Evolutionary conservation across 345 rosid genomes (phyloP), one percentile per base, ranked within the genome.

Genomic region (Boechera divaricarpa): DNA sequence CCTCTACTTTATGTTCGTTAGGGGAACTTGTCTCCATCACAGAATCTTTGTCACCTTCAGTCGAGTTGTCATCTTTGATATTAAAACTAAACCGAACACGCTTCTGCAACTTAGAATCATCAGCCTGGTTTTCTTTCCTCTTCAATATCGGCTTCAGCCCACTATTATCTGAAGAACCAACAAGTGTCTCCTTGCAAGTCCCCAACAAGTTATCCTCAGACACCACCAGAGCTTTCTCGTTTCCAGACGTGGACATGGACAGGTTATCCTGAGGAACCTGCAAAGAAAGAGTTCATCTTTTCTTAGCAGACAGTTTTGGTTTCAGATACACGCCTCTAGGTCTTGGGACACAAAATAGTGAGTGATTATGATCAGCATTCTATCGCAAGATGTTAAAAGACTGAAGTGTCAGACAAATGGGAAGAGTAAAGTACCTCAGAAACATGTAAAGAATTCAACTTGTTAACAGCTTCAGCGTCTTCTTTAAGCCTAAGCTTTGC

Each of bases 1-100:
- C 80, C 63, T 77, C 51, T n/a, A 57, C 79, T 54, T 28, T 21
- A 28, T 31, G 15, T 42, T 77, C 83, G 13, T 71, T 56, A 0
- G 74, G 67, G 7, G 63, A 74, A 59, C 26, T 78, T 6, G 77
- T 42, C 71, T 67, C 82, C 77, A 80, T 74, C 21, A 21, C 55
- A 26, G 81, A 75, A 64, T 81, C 78, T 52, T 65, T 77, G 55
- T 69, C 85, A 70, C 74, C 81, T 56, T 76, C 81, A 39, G 74
- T 54, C 8, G 78, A 84, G 11, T 77, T 73, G 16, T 59, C 78
- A 69, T 29, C 35, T n/a, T 38, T 55, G 49, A 79, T 70, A 48
- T 81, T 82, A 21, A 94, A 84, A 70, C 88, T 91, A 82, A 95
- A 92, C 63, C 98, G 85, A 45, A 91, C 98, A 13, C 98, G 97